Conservation (phyloP, 768 basidiomycete genomes). For the Lyophyllum atratum region DNA sequence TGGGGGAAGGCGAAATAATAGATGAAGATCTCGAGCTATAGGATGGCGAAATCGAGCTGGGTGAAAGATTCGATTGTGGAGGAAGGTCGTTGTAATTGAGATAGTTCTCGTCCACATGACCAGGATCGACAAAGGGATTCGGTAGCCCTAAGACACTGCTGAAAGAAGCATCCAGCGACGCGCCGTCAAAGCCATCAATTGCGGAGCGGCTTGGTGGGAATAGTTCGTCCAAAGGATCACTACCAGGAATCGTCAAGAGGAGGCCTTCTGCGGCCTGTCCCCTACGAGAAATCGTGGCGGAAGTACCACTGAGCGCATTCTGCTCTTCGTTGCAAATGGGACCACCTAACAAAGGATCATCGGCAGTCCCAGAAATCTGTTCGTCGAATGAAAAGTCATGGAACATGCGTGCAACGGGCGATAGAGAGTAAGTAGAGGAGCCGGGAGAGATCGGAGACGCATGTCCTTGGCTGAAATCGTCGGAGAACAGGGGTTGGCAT, state of each 20-base stretch:
- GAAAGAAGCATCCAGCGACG: not conserved
- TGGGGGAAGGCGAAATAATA: not conserved
- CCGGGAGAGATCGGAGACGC: slow-evolving; percentile 1
- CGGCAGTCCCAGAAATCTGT: not conserved
- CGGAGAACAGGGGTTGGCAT: not conserved
- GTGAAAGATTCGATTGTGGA: not conserved
- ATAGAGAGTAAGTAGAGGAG: slow-evolving; percentile 9
- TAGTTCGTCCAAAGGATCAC: not conserved
- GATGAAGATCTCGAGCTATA: not conserved
- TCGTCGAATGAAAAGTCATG: slow-evolving; percentile 2
- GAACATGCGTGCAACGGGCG: slow-evolving; percentile 3
- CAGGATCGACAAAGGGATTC: not conserved
- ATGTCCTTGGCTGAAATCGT: not conserved
- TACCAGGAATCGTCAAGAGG: not conserved
- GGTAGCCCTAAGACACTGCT: not conserved
- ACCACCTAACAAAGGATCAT: not conserved
- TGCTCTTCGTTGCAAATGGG: slow-evolving; percentile 1
- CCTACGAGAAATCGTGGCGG: not conserved
- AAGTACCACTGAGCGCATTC: not conserved
- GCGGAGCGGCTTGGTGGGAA: not conserved
- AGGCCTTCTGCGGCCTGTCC: not conserved
- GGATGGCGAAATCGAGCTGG: not conserved
- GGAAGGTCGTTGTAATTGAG: not conserved
- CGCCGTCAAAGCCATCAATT: not conserved
- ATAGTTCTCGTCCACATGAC: not conserved